phyloP scores from a whole-genome alignment of 768 basidiomycete genomes.

The Trametes sanguinea region DNA sequence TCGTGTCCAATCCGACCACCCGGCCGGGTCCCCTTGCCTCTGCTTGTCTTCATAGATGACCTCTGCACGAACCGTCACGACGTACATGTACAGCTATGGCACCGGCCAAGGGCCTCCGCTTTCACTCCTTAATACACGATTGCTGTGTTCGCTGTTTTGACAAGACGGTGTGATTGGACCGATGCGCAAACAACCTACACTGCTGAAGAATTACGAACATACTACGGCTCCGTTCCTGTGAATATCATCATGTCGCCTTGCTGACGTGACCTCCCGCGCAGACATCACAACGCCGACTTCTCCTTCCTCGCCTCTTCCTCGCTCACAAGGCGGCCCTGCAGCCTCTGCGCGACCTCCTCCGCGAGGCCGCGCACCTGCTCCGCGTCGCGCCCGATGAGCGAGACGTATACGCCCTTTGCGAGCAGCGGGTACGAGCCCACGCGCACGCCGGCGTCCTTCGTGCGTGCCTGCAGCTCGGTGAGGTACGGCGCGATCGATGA shows the following conservation, averaged over 20 bases:
- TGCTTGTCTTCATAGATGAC: conserved; percentile 2
- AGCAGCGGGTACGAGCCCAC: conserved; percentile 78
- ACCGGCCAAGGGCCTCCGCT: conserved; percentile 19
- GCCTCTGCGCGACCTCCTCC: conserved; percentile 59
- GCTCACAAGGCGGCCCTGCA: conserved; percentile 58
- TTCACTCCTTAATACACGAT: conserved; percentile 25
- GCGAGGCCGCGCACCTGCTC: conserved; percentile 56
- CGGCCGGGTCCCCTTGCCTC: conserved; percentile 9
- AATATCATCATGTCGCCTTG: too few species aligned
- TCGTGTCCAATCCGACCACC: conserved; percentile 21
- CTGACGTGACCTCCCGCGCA: too few species aligned
- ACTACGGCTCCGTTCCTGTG: too few species aligned
- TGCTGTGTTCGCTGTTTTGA: neutral
- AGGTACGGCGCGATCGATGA: conserved; percentile 88
- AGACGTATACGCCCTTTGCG: conserved; percentile 62
- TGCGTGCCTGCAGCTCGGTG: conserved; percentile 71
- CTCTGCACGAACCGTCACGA: conserved; percentile 18
- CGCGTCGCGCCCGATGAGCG: conserved; percentile 52
- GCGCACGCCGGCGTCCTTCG: conserved; percentile 74
- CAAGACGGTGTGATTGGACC: too few species aligned
- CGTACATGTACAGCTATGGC: conserved; percentile 20
- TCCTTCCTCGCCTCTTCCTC: conserved; percentile 63
- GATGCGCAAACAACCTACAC: too few species aligned
- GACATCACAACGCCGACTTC: conserved; percentile 23
- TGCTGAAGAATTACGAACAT: too few species aligned